A percentile compares a stretch with the other conserved stretches of the same genome.
phyloP scores from a whole-genome alignment of 225 moss, liverwort and hornwort genomes.

The Physcomitrellopsis africana region DNA sequence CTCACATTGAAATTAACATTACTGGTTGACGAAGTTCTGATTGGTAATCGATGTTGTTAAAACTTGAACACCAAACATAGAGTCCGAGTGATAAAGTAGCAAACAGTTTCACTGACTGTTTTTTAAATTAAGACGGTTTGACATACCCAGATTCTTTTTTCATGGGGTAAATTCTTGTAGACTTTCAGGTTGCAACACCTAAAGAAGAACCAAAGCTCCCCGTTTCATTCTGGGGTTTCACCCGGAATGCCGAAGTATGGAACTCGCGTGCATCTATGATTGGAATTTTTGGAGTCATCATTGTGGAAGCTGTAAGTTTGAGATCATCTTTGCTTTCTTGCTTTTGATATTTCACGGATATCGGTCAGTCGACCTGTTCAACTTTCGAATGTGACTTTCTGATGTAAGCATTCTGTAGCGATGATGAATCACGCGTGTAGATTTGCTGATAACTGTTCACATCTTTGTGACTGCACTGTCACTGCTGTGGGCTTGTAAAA shows the following conservation, averaged over 20 bases:
- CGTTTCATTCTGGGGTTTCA: slow-evolving; percentile 77
- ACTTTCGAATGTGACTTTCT: too few relatives aligned
- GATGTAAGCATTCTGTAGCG: background rate
- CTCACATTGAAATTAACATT: too few relatives aligned
- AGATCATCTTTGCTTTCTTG: background rate
- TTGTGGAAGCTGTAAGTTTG: slow-evolving; percentile 81
- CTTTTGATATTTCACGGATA: background rate
- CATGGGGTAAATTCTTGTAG: background rate
- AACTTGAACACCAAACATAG: too few relatives aligned
- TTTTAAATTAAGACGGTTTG: too few relatives aligned
- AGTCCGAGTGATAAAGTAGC: too few relatives aligned
- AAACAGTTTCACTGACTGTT: too few relatives aligned
- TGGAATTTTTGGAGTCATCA: slow-evolving; percentile 66
- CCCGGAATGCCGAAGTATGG: slow-evolving; percentile 89
- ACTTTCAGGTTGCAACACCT: slow-evolving; percentile 69
- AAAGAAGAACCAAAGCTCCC: slow-evolving; percentile 74
- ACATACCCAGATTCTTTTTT: background rate
- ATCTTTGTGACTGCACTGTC: background rate
- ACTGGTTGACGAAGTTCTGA: too few relatives aligned
- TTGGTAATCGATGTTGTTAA: too few relatives aligned
- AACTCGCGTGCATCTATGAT: slow-evolving; percentile 87
- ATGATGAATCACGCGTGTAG: background rate
- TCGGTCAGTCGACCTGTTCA: too few relatives aligned
- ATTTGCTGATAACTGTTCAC: background rate
- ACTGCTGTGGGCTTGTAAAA: background rate